Base-by-base conservation (phyloP, 2,329 filamentous ascomycete genomes). In the Teratosphaeria destructans region DNA sequence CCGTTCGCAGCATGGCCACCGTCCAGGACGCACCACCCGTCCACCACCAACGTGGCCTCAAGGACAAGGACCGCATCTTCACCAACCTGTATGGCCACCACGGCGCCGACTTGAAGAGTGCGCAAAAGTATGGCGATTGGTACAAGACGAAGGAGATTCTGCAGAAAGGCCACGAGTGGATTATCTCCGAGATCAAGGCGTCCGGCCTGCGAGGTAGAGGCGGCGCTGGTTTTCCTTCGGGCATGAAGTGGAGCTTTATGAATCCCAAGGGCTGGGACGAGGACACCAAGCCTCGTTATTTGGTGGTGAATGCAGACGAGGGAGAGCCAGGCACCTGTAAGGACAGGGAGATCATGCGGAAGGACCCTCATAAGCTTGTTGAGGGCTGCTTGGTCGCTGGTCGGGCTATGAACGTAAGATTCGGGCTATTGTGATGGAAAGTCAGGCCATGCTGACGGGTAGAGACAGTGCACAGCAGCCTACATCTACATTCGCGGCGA, bases 181-280 rank as follows among this genome's bases (percentile, higher is more conserved):
- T 99, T 76, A 97, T 99, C 72, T 87, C 88, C 67, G 94, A 99
- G 78, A 85, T 99, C 78, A 99, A 99, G 83, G 85, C 92, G 32
- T 99, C 94, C 12, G 94, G 94, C 70, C 85, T 99, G 64, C 86
- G 94, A 77, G 94, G 94, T 70, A 89, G 94, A 79, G 94, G 94
- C 77, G 94, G 94, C 78, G 94, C 94, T 76, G 94, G 94, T 72
- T 99, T 99, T 76, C 94, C 94, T 63, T 97, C 93, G 47, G 94
- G 94, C 64, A 81, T 99, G 81, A 99, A 99, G 92, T 99, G 94
- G 89, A 64, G 54, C 62, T 99, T 99, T 78, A 99, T 99, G 94
- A 99, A 99, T 82, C 92, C 93, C 82, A 96, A 96, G 79, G 94
- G 91, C 71, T 99, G 94, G 94, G 93, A 99, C 71, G 95, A 99